Conservation (phyloP, 2,329 filamentous ascomycete genomes). For the Xylariomycetidae sp. region DNA sequence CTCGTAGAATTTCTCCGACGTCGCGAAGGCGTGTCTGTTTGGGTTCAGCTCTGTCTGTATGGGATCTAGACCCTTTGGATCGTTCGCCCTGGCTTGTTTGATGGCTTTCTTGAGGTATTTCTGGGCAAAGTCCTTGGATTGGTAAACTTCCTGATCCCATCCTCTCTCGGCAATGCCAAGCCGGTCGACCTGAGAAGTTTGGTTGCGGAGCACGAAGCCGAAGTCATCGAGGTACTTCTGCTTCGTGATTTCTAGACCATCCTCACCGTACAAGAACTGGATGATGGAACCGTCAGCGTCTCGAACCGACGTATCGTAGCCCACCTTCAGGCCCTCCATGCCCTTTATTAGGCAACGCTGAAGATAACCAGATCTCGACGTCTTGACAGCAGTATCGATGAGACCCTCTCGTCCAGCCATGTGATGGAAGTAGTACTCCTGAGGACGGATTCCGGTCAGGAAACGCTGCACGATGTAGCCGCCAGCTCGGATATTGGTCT, state of each 20-base stretch:
- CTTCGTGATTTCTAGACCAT: conserved; percentile 90
- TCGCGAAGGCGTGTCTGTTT: conserved; percentile 74
- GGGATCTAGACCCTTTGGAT: conserved; percentile 65
- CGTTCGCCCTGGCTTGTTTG: conserved; percentile 61
- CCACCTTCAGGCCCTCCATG: conserved; percentile 89
- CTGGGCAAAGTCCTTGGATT: conserved; percentile 57
- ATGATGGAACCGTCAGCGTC: conserved; percentile 91
- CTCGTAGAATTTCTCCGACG: conserved; percentile 79
- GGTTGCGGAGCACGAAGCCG: conserved; percentile 83
- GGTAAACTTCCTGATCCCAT: conserved; percentile 36
- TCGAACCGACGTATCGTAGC: conserved; percentile 90
- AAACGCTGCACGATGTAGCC: conserved; percentile 95
- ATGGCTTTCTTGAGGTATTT: conserved; percentile 78
- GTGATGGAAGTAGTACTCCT: conserved; percentile 99
- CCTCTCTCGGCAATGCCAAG: conserved; percentile 59
- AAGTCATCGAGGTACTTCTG: conserved; percentile 89
- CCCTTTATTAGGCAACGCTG: conserved; percentile 98
- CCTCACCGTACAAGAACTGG: conserved; percentile 95
- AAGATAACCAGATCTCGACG: conserved; percentile 91
- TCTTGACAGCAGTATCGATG: conserved; percentile 98
- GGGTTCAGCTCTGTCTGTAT: conserved; percentile 70
- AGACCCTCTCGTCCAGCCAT: conserved; percentile 98
- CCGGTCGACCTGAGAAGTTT: conserved; percentile 72
- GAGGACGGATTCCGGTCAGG: conserved; percentile 93
- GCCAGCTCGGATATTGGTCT: conserved; percentile 82